Evolutionary conservation across 2,329 filamentous ascomycete genomes (phyloP).

Genomic region (Lomentospora prolificans): DNA sequence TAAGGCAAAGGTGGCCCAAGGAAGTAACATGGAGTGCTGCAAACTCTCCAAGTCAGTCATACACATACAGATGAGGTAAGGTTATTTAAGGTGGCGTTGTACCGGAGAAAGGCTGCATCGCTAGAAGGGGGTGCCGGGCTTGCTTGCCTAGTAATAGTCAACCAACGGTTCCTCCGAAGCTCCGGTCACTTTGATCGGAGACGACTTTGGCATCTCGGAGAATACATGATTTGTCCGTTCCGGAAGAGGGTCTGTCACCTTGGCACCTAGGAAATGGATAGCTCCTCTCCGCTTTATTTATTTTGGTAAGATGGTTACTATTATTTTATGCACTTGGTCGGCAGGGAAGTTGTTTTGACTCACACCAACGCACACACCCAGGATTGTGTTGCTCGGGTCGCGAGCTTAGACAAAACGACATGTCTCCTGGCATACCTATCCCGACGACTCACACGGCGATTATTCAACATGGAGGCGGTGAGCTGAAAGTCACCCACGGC

Average conservation of each 20-base stretch:
- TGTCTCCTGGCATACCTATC: not conserved
- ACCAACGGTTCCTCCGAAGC: not conserved
- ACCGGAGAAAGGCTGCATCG: not conserved
- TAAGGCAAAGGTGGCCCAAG: not conserved
- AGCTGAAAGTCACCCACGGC: constrained; percentile 3
- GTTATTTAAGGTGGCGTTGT: not conserved
- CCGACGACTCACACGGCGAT: constrained; percentile 3
- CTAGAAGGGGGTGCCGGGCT: not conserved
- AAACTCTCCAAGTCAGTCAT: not conserved
- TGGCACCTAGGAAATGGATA: not conserved
- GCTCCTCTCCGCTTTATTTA: not conserved
- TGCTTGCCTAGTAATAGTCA: not conserved
- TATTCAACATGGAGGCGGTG: constrained; percentile 5
- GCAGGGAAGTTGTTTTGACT: not conserved
- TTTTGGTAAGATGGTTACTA: not conserved
- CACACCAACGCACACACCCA: no score
- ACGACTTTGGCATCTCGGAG: not conserved
- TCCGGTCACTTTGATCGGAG: constrained; percentile 2
- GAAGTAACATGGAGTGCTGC: not conserved
- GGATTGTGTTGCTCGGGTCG: no score
- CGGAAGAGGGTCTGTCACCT: not conserved
- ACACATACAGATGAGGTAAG: not conserved
- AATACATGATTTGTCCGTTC: not conserved
- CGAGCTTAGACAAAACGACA: not conserved
- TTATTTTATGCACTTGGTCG: not conserved